Percentiles rank a stretch among this genome's conserved stretches.
Evolutionary conservation across 257 asterid species (phyloP).

Genomic region (Echium plantagineum): DNA sequence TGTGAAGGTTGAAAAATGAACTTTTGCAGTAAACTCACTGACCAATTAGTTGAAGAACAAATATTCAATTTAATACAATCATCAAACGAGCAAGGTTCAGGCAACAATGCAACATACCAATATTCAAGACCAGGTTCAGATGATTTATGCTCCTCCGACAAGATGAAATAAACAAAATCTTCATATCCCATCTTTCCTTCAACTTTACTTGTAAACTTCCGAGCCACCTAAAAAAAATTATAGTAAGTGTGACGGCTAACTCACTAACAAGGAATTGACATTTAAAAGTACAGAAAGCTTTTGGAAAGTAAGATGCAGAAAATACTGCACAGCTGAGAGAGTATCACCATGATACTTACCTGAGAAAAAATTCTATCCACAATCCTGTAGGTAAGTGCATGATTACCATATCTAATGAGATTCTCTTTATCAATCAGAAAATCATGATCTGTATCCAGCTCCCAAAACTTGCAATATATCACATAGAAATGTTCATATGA

Average conservation of each 20-base stretch:
- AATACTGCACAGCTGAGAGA: constrained; percentile 4
- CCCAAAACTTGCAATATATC: constrained; percentile 99
- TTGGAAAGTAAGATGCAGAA: constrained; percentile 8
- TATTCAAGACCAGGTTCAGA: constrained; percentile 97
- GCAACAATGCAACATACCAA: constrained; percentile 49
- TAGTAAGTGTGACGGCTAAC: constrained; percentile 11
- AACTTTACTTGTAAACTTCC: constrained; percentile 96
- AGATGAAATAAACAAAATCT: constrained; percentile 93
- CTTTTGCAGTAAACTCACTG: not conserved
- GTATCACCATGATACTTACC: constrained; percentile 36
- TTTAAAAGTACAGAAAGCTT: constrained; percentile 15
- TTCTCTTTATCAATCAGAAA: constrained; percentile 96
- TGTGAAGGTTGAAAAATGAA: not conserved
- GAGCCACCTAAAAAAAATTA: constrained; percentile 53
- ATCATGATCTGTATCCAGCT: constrained; percentile 99
- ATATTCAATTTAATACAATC: not conserved
- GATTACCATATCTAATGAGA: constrained; percentile 98
- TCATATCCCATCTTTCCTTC: constrained; percentile 99
- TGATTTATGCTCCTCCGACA: constrained; percentile 98
- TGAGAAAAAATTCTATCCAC: constrained; percentile 98
- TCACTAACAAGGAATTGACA: constrained; percentile 6
- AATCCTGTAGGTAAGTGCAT: constrained; percentile 97
- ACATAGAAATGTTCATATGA: constrained; percentile 99
- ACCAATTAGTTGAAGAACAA: not conserved
- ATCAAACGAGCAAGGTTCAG: not conserved